Percentiles rank a stretch among this genome's conserved stretches.
Conservation (phyloP, 1,284 basidiomycete species). For the Trichosporon sp. region DNA sequence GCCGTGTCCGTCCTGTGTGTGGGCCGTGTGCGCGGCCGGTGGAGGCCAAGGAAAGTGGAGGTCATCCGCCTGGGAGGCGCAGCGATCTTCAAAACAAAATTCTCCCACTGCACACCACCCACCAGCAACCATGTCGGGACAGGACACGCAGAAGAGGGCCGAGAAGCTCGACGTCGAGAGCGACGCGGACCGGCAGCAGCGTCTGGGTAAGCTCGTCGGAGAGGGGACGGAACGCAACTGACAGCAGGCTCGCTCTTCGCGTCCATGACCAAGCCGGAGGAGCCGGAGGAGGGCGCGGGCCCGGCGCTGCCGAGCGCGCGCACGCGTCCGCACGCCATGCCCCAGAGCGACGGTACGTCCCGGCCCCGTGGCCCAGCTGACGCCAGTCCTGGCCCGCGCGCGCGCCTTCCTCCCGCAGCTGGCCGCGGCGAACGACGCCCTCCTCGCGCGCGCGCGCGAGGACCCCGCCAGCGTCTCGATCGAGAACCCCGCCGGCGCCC, state of each 20-base stretch:
- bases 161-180: constrained; percentile 19
- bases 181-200: constrained; percentile 10
- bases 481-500: constrained; percentile 22
- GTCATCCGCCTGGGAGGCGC: background rate
- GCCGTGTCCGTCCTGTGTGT: too few relatives aligned
- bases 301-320: background rate
- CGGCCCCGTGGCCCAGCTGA: background rate
- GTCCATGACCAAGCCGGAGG: constrained; percentile 1
- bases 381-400: constrained; percentile 32
- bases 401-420: constrained; percentile 40
- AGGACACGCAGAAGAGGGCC: background rate
- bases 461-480: constrained; percentile 34
- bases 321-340: constrained; percentile 11
- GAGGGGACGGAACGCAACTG: background rate
- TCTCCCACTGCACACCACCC: background rate
- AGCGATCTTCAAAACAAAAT: background rate
- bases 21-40: too few relatives aligned
- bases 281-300: background rate
- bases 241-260: constrained; percentile 20
- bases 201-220: constrained; percentile 10
- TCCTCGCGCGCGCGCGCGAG: constrained; percentile 24
- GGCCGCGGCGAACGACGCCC: constrained; percentile 30
- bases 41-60: background rate
- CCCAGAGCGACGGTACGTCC: constrained; percentile 19
- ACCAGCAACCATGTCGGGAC: background rate